These are phyloP conservation scores for Hypoxylon sp. DNA, from an alignment of 2,329 filamentous ascomycete genomes.

Conservation along the genomic window DNA sequence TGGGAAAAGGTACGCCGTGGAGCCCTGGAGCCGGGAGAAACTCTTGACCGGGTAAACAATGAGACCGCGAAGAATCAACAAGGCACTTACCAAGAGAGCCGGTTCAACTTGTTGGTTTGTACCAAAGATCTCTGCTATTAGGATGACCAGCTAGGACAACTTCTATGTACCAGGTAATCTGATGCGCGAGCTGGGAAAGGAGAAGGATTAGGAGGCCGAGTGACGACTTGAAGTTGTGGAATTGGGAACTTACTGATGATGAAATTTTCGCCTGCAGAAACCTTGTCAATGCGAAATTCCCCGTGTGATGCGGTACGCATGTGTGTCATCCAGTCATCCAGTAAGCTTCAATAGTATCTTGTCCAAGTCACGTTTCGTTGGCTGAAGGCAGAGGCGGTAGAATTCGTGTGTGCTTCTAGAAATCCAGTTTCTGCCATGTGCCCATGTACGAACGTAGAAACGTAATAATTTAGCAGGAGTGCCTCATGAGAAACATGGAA, in stretches of 20 bases:
- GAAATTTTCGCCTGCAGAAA: slow-evolving; percentile 9
- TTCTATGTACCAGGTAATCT: not conserved
- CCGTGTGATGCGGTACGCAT: slow-evolving; percentile 28
- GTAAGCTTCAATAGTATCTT: slow-evolving; percentile 6
- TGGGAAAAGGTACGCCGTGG: not conserved
- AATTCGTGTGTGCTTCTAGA: slow-evolving; percentile 7
- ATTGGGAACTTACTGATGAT: slow-evolving; percentile 18
- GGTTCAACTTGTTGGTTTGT: not conserved
- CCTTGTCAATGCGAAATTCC: slow-evolving; percentile 1
- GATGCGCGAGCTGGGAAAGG: not conserved
- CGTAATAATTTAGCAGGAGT: not conserved
- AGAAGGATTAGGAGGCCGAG: not conserved
- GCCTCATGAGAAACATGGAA: not conserved
- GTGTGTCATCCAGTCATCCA: slow-evolving; percentile 36
- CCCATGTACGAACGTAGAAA: not conserved
- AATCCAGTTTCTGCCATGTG: slow-evolving; percentile 17
- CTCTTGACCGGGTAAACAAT: slow-evolving; percentile 16
- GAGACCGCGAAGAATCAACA: slow-evolving; percentile 12
- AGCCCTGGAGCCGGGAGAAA: not conserved
- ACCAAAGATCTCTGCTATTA: not conserved
- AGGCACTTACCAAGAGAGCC: slow-evolving; percentile 4
- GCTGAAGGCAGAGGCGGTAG: not conserved
- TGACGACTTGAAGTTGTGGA: slow-evolving; percentile 1
- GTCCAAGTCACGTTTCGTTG: slow-evolving; percentile 2
- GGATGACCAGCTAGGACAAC: too few species aligned